Evolutionary conservation across 1,284 basidiomycete species (phyloP).

Genomic region (Cryptococcus maquisensis): DNA sequence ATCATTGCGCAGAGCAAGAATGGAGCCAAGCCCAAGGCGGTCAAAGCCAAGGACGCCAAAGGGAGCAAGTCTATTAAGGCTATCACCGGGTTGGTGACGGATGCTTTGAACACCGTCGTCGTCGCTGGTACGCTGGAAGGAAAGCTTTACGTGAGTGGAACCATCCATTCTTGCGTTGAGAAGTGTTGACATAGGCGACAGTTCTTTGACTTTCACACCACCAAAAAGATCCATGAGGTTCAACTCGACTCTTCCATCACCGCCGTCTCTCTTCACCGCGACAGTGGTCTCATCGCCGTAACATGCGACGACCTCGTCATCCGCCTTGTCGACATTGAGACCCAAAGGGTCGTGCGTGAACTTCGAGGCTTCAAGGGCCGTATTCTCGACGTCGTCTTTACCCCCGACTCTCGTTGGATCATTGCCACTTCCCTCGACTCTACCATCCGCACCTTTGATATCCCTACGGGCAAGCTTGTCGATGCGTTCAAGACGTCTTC

Average conservation of each 20-base stretch:
- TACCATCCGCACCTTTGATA: slow-evolving; percentile 89
- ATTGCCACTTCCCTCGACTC: slow-evolving; percentile 84
- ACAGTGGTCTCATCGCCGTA: slow-evolving; percentile 78
- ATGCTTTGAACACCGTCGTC: slow-evolving; percentile 75
- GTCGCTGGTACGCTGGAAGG: slow-evolving; percentile 85
- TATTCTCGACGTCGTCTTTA: slow-evolving; percentile 77
- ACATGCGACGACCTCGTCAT: slow-evolving; percentile 81
- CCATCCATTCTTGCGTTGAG: not conserved
- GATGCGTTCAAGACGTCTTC: slow-evolving; percentile 89
- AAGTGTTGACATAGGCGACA: slow-evolving; percentile 40
- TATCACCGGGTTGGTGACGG: slow-evolving; percentile 78
- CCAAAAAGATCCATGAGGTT: slow-evolving; percentile 65
- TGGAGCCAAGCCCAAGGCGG: slow-evolving; percentile 33
- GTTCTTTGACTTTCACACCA: slow-evolving; percentile 95
- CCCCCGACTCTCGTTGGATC: slow-evolving; percentile 90
- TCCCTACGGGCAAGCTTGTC: slow-evolving; percentile 86
- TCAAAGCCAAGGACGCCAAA: slow-evolving; percentile 42
- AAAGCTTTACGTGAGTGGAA: slow-evolving; percentile 70
- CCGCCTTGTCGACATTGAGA: slow-evolving; percentile 87
- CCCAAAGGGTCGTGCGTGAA: slow-evolving; percentile 78
- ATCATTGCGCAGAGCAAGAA: slow-evolving; percentile 32
- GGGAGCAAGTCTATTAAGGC: slow-evolving; percentile 56
- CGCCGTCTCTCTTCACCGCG: slow-evolving; percentile 72
- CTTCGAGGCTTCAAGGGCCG: slow-evolving; percentile 72
- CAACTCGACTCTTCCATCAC: slow-evolving; percentile 65